Percentiles rank a stretch among this genome's conserved stretches.
phyloP scores from a whole-genome alignment of 352 stramenopile species.

The Phytophthora citricola region DNA sequence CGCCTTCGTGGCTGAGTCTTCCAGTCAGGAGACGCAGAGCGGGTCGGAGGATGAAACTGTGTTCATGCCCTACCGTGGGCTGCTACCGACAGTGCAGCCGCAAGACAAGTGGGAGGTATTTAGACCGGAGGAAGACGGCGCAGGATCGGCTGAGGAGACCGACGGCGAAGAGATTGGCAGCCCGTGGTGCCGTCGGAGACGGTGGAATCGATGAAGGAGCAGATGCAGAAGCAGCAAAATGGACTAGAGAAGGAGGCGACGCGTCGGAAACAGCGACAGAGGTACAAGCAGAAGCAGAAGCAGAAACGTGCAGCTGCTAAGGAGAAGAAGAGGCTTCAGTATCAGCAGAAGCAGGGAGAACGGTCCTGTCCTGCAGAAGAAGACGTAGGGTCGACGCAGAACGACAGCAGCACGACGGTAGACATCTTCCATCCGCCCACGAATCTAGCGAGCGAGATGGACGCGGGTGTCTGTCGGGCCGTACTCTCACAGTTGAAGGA shows the following conservation, averaged over 20 bases:
- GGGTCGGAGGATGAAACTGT: slow-evolving; percentile 62
- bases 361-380: slow-evolving; percentile 12
- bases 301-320: slow-evolving; percentile 29
- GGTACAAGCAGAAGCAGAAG: slow-evolving; percentile 36
- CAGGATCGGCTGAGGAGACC: slow-evolving; percentile 12
- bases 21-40: slow-evolving; percentile 78
- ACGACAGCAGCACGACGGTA: slow-evolving; percentile 25
- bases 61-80: slow-evolving; percentile 39
- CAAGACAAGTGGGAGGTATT: slow-evolving; percentile 24
- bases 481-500: slow-evolving; percentile 66
- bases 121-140: slow-evolving; percentile 14
- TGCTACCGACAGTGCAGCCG: slow-evolving; percentile 21
- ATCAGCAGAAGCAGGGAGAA: slow-evolving; percentile 25
- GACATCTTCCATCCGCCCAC: slow-evolving; percentile 53
- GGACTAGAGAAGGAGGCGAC: slow-evolving; percentile 20
- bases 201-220: neutral
- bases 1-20: slow-evolving; percentile 45
- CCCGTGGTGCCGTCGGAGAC: slow-evolving; percentile 23
- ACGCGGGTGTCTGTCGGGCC: slow-evolving; percentile 56
- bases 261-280: slow-evolving; percentile 36
- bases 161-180: slow-evolving; percentile 13
- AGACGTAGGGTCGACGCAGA: slow-evolving; percentile 3
- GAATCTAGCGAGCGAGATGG: slow-evolving; percentile 47
- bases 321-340: slow-evolving; percentile 26
- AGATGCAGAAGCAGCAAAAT: slow-evolving; percentile 4